Percentiles rank a stretch among this genome's conserved stretches.
Conservation (phyloP, 306 rosid genomes). For the Cicer bijugum region DNA sequence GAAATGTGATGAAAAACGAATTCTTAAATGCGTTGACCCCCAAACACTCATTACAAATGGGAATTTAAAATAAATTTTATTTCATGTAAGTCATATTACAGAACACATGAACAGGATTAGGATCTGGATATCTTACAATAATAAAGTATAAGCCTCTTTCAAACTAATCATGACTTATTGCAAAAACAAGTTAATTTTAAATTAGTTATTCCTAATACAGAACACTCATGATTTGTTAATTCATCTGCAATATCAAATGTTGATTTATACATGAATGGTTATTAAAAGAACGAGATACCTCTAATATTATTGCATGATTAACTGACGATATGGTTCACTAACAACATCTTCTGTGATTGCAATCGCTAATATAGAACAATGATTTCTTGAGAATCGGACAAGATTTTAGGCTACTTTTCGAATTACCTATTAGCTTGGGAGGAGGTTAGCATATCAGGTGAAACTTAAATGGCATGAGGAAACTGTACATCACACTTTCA, state of each 20-base stretch:
- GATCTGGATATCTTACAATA: neutral
- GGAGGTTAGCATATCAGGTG: neutral
- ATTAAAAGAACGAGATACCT: no score
- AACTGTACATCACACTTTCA: neutral
- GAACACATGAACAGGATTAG: neutral
- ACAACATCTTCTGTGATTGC: no score
- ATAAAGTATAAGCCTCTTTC: neutral
- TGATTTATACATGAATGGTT: no score
- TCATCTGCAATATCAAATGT: no score
- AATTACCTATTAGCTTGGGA: neutral
- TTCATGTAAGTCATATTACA: neutral
- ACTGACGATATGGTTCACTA: no score
- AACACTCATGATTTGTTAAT: no score
- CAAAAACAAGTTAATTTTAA: neutral
- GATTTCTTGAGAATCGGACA: no score
- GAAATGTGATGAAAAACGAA: neutral
- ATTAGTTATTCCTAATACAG: neutral
- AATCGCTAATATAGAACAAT: no score
- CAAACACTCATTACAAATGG: neutral
- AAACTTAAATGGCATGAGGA: slow-evolving; percentile 7
- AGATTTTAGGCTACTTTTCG: neutral
- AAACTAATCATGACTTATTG: neutral
- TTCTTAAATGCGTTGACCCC: neutral
- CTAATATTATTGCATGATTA: no score
- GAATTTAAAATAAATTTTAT: neutral